Base-by-base conservation (phyloP, 371 early-diverging fungal species). In the Actinomortierella wolfii region DNA sequence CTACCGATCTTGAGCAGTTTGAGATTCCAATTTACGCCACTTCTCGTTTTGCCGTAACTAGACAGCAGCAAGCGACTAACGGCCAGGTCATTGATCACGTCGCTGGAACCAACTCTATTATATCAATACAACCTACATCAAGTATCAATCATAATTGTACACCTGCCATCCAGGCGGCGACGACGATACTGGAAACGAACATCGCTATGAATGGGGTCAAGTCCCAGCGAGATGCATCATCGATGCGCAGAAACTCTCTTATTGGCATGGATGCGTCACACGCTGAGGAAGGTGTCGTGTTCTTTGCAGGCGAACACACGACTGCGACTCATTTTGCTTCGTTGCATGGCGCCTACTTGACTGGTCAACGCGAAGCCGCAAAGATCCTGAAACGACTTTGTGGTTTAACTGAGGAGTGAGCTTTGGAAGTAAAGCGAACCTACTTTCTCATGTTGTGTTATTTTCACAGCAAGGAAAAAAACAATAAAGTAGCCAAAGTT, bases 251-350 rank as follows among this genome's bases (percentile, higher is more conserved):
- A 17, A 47, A 24, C 20, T 9, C 20, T 1, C 47, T 47, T 1
- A 11, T 47, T 15, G 47, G 47, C 47, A 11, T 18, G 8, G 26
- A 24, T 51, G 51, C 8, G 47, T 24, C 18, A 24, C 14, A 59
- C 46, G 34, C 43, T 29, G 57, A 53, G 18, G 17, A 25, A 4
- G 75, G 68, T 15, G 47, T 67, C 7, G 43, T 74, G 15, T 68
- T 64, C 47, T 74, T 74, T 67, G 75, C 75, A 11, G 75, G 75
- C 9, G 75, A 74, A 42, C 68, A 74, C 54, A 68, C 75, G 6
- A 57, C 58, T 0, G 18, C 53, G 0, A 28, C 43, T 3, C 63
- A 43, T 21, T 74, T 74, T 15, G 74, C 74, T 4, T 63, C 60
- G 42, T 54, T 74, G n/a, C 74, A 74, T 57, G 74, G 74, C 3